Conservation (phyloP, 192 early-diverging fungal species). For the Coemansia sp. region DNA sequence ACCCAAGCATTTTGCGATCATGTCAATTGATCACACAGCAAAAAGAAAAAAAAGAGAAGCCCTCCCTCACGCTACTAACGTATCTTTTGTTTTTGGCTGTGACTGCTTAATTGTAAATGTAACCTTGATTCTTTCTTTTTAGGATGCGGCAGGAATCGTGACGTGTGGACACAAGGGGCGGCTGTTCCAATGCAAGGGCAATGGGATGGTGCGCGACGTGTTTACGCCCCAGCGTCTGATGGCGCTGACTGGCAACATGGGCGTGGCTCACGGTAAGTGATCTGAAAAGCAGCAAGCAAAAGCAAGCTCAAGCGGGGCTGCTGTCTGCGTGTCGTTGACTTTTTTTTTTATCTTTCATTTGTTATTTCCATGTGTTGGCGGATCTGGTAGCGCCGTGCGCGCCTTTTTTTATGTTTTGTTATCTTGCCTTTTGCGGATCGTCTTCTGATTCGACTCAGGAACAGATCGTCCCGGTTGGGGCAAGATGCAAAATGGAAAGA, state of each 20-base stretch:
- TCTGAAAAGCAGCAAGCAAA: not conserved
- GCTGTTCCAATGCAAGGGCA: conserved; percentile 98
- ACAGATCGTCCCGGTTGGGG: conserved; percentile 3
- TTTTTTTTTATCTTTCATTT: not conserved
- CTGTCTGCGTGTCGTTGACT: not conserved
- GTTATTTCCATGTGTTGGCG: not conserved
- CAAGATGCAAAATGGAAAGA: not conserved
- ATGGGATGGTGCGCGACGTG: conserved; percentile 99
- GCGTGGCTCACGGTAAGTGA: conserved; percentile 92
- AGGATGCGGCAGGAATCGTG: conserved; percentile 99
- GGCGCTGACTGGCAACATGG: conserved; percentile 83
- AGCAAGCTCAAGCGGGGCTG: not conserved
- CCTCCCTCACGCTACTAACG: not conserved
- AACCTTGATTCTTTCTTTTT: conserved; percentile 2
- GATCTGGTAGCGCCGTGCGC: too few species aligned
- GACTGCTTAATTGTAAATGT: not conserved
- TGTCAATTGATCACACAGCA: not conserved
- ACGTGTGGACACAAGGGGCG: conserved; percentile 96
- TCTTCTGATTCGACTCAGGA: not conserved
- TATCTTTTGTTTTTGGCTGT: not conserved
- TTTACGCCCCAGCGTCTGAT: conserved; percentile 81
- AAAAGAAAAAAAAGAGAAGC: not conserved
- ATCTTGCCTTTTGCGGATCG: not conserved
- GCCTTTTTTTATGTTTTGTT: conserved; percentile 2
- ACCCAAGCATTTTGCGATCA: not conserved